These are phyloP conservation scores for Neurospora sp. DNA, from an alignment of 495 filamentous ascomycete species.

Conservation along the genomic window DNA sequence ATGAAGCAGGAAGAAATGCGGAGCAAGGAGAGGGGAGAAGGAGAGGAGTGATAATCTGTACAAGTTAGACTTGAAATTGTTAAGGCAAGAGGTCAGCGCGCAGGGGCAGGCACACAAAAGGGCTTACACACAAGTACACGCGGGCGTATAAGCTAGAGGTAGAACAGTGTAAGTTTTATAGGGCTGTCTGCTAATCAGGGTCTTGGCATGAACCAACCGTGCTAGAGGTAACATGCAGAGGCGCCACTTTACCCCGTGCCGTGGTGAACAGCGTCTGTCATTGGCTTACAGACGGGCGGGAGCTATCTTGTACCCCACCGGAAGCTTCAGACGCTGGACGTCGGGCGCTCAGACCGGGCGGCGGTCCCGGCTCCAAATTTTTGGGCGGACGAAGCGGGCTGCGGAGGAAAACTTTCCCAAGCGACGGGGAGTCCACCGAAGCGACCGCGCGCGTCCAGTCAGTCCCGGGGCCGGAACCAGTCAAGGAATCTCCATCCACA, in stretches of 20 bases:
- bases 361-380: constrained; percentile 7
- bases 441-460: neutral
- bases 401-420: constrained; percentile 15
- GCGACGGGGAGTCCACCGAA: neutral
- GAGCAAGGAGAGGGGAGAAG: neutral
- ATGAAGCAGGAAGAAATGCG: neutral
- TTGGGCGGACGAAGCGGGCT: neutral
- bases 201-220: neutral
- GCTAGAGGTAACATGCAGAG: neutral
- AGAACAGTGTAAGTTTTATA: neutral
- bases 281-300: neutral
- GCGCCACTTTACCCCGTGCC: neutral
- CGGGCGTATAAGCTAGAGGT: neutral
- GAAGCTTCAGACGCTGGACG: neutral
- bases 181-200: neutral
- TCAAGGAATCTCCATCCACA: neutral
- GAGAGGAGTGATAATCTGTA: neutral
- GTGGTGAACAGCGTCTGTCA: neutral
- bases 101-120: neutral
- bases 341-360: constrained; percentile 5
- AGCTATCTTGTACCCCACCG: neutral
- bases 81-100: neutral
- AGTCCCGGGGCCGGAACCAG: neutral
- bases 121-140: neutral
- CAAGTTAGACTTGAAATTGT: neutral